These are phyloP conservation scores for Aspergillus luchuensis DNA, from an alignment of 2,329 filamentous ascomycete genomes.

Conservation along the genomic window DNA sequence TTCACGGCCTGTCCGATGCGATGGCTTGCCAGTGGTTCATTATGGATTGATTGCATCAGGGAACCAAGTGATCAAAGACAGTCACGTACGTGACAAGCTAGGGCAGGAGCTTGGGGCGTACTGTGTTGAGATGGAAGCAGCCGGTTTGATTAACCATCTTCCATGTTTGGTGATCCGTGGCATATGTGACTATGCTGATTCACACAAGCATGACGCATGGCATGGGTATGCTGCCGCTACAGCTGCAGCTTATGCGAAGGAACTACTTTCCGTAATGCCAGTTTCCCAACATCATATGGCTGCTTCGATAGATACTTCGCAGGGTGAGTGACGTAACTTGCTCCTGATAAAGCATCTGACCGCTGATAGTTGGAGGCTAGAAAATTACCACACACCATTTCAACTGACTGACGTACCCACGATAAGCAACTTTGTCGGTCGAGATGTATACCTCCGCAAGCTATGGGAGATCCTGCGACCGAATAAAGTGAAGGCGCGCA, in stretches of 20 bases:
- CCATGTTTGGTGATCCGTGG: constrained; percentile 21
- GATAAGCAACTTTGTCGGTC: background rate
- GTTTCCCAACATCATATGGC: no score
- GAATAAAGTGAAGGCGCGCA: background rate
- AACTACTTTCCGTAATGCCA: background rate
- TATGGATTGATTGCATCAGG: background rate
- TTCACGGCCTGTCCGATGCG: background rate
- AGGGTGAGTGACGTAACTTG: no score
- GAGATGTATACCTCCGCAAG: background rate
- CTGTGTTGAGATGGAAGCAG: constrained; percentile 18
- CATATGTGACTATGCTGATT: constrained; percentile 24
- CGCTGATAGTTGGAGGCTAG: background rate
- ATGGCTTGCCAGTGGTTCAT: background rate
- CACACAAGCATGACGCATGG: constrained; percentile 9
- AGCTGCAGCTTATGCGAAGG: constrained; percentile 14
- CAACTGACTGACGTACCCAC: background rate
- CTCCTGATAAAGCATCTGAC: no score
- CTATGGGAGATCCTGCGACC: background rate
- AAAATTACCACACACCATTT: background rate
- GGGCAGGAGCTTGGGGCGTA: background rate
- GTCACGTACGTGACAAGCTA: background rate
- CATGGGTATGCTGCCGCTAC: constrained; percentile 6
- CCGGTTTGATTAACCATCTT: constrained; percentile 13
- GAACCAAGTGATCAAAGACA: background rate
- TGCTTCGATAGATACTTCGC: no score